These are phyloP conservation scores for Chloranthus sessilifolius DNA, from an alignment of 164 flowering plant species.

Conservation along the genomic window DNA sequence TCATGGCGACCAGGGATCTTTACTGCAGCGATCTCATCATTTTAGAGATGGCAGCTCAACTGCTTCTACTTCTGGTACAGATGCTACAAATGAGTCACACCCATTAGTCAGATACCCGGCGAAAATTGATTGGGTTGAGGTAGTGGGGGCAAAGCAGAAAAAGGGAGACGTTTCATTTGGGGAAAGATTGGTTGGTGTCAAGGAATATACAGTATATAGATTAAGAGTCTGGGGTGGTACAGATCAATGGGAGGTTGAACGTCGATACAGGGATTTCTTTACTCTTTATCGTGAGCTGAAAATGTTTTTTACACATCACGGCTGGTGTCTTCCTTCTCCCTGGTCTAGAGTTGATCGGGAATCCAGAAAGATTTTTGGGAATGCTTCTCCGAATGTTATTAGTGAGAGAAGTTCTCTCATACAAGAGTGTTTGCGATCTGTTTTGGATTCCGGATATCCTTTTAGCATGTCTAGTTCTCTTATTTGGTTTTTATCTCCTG, in stretches of 20 bases:
- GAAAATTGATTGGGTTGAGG: slow-evolving; percentile 79
- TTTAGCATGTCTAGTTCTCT: slow-evolving; percentile 45
- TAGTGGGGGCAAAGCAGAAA: slow-evolving; percentile 81
- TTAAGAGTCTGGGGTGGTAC: slow-evolving; percentile 75
- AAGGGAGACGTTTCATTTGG: slow-evolving; percentile 85
- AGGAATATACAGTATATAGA: slow-evolving; percentile 80
- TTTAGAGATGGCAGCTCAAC: slow-evolving; percentile 79
- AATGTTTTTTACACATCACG: slow-evolving; percentile 47
- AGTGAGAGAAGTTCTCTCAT: slow-evolving; percentile 78
- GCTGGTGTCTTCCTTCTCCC: slow-evolving; percentile 67
- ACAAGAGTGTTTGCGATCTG: slow-evolving; percentile 75
- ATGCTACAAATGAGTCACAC: slow-evolving; percentile 29
- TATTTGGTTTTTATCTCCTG: slow-evolving; percentile 68
- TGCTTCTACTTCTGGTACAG: slow-evolving; percentile 72
- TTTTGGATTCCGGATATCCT: slow-evolving; percentile 41
- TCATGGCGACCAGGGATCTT: slow-evolving; percentile 24
- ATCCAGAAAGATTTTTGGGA: slow-evolving; percentile 85
- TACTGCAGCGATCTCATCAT: slow-evolving; percentile 33
- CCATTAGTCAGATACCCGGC: slow-evolving; percentile 17
- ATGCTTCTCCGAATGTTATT: slow-evolving; percentile 78
- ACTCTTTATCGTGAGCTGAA: slow-evolving; percentile 71
- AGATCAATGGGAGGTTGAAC: slow-evolving; percentile 85
- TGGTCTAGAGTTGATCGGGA: slow-evolving; percentile 79
- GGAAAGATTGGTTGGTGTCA: slow-evolving; percentile 92
- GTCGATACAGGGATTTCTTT: slow-evolving; percentile 83